Conservation (phyloP, 2,329 filamentous ascomycete species). For the Scedosporium boydii region DNA sequence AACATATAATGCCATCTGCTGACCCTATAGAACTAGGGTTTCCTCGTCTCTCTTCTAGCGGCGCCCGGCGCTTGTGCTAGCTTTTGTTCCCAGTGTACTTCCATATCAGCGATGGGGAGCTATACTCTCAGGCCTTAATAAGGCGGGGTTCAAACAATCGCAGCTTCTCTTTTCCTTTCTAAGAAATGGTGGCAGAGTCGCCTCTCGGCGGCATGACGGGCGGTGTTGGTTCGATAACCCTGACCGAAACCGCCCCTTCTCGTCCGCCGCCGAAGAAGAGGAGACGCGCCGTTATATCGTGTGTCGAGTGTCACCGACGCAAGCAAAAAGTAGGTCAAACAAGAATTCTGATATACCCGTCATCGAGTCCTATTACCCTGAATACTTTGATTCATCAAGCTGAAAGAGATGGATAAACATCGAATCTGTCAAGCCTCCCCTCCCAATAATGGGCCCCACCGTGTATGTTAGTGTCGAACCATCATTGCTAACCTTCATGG, state of each 20-base stretch:
- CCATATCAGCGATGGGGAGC: neutral
- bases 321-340: slow-evolving; percentile 44
- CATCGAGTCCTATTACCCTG: neutral
- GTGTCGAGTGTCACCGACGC: slow-evolving; percentile 53
- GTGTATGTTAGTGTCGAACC: neutral
- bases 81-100: neutral
- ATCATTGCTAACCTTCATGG: neutral
- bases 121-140: neutral
- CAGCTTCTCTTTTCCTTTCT: neutral
- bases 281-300: slow-evolving; percentile 51
- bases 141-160: neutral
- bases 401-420: neutral
- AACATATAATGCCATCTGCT: neutral
- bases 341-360: neutral
- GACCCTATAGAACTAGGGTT: neutral
- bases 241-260: slow-evolving; percentile 5
- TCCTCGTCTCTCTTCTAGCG: neutral
- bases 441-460: neutral
- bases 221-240: slow-evolving; percentile 4
- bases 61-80: neutral
- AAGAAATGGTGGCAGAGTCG: neutral
- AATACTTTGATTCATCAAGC: neutral
- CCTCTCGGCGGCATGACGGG: slow-evolving; percentile 11
- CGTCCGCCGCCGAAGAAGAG: slow-evolving; percentile 42
- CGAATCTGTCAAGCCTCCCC: neutral